These are phyloP conservation scores for Albugo candida DNA, from an alignment of 352 stramenopile genomes.

Conservation along the genomic window DNA sequence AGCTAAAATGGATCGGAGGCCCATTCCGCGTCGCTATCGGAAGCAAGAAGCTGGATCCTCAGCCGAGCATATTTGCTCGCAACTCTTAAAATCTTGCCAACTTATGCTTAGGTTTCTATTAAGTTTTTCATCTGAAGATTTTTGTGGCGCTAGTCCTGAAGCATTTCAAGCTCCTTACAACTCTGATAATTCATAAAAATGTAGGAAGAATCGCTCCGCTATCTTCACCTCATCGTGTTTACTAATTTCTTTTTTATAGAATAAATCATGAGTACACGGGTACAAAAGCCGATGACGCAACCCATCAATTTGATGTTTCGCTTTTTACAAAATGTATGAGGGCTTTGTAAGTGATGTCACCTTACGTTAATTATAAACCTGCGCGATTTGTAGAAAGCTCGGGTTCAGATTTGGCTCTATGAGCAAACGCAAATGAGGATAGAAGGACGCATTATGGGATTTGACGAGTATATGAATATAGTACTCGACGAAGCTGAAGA, in stretches of 20 bases:
- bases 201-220: too few relatives aligned
- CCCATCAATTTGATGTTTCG: conserved; percentile 99
- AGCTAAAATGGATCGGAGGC: conserved; percentile 48
- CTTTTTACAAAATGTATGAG: conserved; percentile 90
- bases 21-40: conserved; percentile 44
- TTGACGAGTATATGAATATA: conserved; percentile 99
- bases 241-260: too few relatives aligned
- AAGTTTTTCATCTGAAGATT: too few relatives aligned
- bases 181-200: too few relatives aligned
- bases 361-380: conserved; percentile 9
- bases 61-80: conserved; percentile 32
- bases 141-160: too few relatives aligned
- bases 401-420: conserved; percentile 99
- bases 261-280: conserved; percentile 75
- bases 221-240: too few relatives aligned
- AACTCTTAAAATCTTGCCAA: too few relatives aligned
- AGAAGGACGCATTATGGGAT: conserved; percentile 97
- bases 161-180: too few relatives aligned
- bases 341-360: conserved; percentile 1
- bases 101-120: too few relatives aligned
- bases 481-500: conserved; percentile 97
- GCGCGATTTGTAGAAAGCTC: conserved; percentile 65
- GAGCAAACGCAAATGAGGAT: conserved; percentile 97
- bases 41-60: conserved; percentile 19
- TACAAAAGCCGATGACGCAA: conserved; percentile 99